Evolutionary conservation across 2,329 filamentous ascomycete species (phyloP), one percentile per base, ranked within the genome.

Genomic region (Dothideomycetes sp.): DNA sequence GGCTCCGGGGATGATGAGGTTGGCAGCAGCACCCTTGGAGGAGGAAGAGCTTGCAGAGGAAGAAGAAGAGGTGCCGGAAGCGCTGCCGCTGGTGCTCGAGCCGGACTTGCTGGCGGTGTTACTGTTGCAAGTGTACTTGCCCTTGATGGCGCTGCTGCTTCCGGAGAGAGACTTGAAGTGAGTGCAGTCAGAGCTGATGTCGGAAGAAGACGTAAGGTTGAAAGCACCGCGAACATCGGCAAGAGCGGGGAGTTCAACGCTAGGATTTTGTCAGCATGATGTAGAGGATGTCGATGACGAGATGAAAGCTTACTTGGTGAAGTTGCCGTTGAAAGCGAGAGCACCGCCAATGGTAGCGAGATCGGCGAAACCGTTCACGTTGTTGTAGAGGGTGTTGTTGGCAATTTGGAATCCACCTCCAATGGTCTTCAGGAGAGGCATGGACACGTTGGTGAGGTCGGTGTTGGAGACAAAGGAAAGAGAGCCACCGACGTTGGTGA

Each of bases 281-380:
- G 4, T 22, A 29, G 19, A 10, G 5, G 5, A 9, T 30, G 5
- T 4, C 3, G 30, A 37, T 15, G 8, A 5, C 5, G 10, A 10
- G 36, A 10, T 2, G 11, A 37, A 10, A 14, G 75, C 84, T 70
- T 73, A 93, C 86, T 75, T 70, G 47, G 77, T 73, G 63, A 95
- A 93, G 68, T 78, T 82, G 55, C 91, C 91, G 53, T 79, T 79
- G 61, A 94, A 77, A 61, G 86, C 81, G 56, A 96, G 71, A 53
- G 85, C 86, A 66, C 88, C 89, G 48, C 70, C 74, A 43, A 95
- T 76, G 40, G 68, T 74, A 56, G 74, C 57, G 19, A 98, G 74
- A 48, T 69, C 58, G 45, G 73, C 71, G 65, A 96, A 83, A 24
- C 76, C 77, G 48, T 73, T 63, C 41, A 95, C 70, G 45, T 66